Base-by-base conservation (phyloP, 257 asterid genomes). In the Ocimum tenuiflorum region DNA sequence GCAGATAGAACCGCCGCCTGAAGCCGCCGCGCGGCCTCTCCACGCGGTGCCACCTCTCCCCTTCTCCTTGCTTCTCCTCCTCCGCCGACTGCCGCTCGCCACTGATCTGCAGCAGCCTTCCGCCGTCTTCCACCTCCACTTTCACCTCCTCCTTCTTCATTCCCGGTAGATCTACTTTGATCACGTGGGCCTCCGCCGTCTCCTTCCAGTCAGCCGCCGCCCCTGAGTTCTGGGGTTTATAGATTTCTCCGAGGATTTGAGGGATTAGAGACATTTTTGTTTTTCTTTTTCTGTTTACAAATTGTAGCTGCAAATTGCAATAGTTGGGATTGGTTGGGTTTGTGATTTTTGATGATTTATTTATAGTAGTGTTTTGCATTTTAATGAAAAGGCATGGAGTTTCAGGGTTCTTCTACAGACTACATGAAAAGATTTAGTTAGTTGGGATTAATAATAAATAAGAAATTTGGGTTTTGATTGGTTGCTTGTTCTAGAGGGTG, bases 371-470 rank as follows among this genome's bases (percentile, higher is more conserved):
- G 2, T 39, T 39, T 39, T 39, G 13, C 6, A 39, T 10, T 0
- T 39, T 27, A 39, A 39, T 39, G 0, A 35, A 12, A 42, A 18
- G 22, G 55, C 61, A 18, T 29, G 66, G 56, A 56, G 73, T 19
- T 68, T 68, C 65, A 29, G 48, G 66, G 66, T 38, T 43, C 24
- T 68, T 68, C 73, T 38, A 68, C 48, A 45, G 27, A 11, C 52
- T 46, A 14, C 12, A 27, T 4, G 14, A 63, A 27, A 39, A 9
- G 15, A 24, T 22, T n/a, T 9, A 20, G 8, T 7, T 36, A 8
- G 8, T 36, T 36, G 0, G 0, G 6, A 0, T n/a, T n/a, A 39
- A 39, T 9, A 39, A 0, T 27, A 27, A 27, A 27, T 27, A 27
- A 11, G 3, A 42, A 42, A 12, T 12, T 42, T 12, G 3, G 48